Base-by-base conservation (phyloP, 257 asterid genomes). In the Ilex asprella region DNA sequence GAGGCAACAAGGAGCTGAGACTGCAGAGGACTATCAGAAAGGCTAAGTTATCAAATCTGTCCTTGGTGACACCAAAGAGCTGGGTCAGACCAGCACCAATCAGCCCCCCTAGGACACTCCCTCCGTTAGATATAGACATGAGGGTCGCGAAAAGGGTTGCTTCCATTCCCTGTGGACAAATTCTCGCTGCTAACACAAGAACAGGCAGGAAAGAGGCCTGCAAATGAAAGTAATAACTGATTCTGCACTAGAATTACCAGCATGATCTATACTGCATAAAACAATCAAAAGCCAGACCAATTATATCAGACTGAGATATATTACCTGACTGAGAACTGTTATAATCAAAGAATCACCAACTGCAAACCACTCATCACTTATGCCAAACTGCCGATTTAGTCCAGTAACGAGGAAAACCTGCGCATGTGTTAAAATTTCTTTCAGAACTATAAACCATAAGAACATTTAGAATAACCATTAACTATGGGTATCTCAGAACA, bases 181-280 rank as follows among this genome's bases (percentile, higher is more conserved):
- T 61, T 73, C 84, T 87, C 61, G 99, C 97, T 6, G 99, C 97
- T 71, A 93, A 73, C 29, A 93, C 99, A n/a, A 93, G 94, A 70
- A 93, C 97, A 0, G 97, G 99, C 99, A 93, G 87, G 80, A 93
- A 87, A 13, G 99, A 93, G 46, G 86, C 94, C 99, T 92, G 82
- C 58, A 64, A 72, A 59, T 16, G 41, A 30, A 58, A 66, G 53
- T 60, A 39, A 47, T 62, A 30, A 68, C 44, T n/a, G 53, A 60
- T 9, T 5, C 39, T 16, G 58, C 12, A 31, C 30, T 27, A 31
- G n/a, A 31, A 65, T 50, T 66, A 55, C 43, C 39, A 27, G 31
- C 31, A 61, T 58, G 39, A 58, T 46, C 58, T 66, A 64, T 21
- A 21, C 27, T 21, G 27, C 27, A 21, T 21, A 21, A 21, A 21